phyloP scores from a whole-genome alignment of 148 eudicot species.

The Rhododendron griersonianum region DNA sequence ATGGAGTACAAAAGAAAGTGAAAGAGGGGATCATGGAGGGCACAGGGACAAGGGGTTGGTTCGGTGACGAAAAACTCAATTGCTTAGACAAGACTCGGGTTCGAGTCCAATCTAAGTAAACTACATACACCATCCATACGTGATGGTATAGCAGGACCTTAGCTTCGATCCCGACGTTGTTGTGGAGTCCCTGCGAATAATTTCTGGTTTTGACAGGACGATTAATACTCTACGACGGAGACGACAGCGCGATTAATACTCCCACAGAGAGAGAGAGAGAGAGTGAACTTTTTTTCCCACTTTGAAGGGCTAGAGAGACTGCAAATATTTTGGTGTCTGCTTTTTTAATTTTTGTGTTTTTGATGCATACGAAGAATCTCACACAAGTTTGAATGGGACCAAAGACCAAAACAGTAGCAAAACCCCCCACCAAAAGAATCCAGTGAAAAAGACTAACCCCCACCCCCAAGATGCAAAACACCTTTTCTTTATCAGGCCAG shows the following conservation, averaged over 20 bases:
- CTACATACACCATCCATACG: too few relatives aligned
- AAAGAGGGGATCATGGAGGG: not conserved
- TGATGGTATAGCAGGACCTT: too few relatives aligned
- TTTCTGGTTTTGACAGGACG: too few relatives aligned
- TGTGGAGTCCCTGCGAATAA: too few relatives aligned
- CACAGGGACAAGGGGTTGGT: not conserved
- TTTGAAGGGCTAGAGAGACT: slow-evolving; percentile 8
- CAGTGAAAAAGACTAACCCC: slow-evolving; percentile 38
- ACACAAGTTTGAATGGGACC: slow-evolving; percentile 37
- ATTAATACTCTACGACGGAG: too few relatives aligned
- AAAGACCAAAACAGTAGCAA: slow-evolving; percentile 38
- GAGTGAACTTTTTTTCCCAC: not conserved
- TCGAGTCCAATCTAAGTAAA: not conserved
- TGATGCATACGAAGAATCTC: slow-evolving; percentile 18
- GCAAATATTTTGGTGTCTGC: not conserved
- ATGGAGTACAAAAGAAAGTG: not conserved
- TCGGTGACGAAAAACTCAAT: not conserved
- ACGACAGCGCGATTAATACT: too few relatives aligned
- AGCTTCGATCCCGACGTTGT: too few relatives aligned
- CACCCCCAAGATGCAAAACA: slow-evolving; percentile 19
- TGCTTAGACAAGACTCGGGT: not conserved
- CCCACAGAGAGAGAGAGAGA: not conserved
- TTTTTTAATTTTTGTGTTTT: not conserved
- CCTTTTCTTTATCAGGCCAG: slow-evolving; percentile 25
- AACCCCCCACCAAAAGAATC: slow-evolving; percentile 14